Evolutionary conservation across 75 land plant species (phyloP), one percentile per base, ranked within the genome.

Genomic region (Gnetum montanum): DNA sequence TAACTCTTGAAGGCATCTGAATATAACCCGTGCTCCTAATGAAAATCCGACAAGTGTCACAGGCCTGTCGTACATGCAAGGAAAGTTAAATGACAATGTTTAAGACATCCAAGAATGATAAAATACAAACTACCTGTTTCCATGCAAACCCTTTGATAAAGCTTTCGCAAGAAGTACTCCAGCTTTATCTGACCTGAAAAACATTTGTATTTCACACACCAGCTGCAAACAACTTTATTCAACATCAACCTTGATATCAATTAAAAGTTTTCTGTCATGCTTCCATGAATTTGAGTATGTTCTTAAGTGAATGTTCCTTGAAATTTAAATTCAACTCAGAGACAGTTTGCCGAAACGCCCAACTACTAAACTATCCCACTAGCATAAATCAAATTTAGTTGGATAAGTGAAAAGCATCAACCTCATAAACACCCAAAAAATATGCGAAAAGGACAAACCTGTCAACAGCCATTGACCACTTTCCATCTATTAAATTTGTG

Each of bases 21-120:
- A 89, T 46, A 95, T 81, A 5, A 85, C 96, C 22, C 98, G 76
- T 46, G 98, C 98, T 62, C 98, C 98, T 46, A 95, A 65, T 46
- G 99, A 95, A 61, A 77, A 89, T 29, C 99, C 99, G 43, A 89
- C 46, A 35, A 89, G 88, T 8, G 96, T 95, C 43, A 89, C 99
- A 27, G 99, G 99, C 80, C 96, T 95, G 8, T 37, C 13, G 13
- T 3, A 1, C 13, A 10, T 37, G 40, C n/a, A n/a, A n/a, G n/a
- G n/a, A n/a, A n/a, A n/a, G n/a, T n/a, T n/a, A n/a, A n/a, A n/a
- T n/a, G n/a, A n/a, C n/a, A n/a, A n/a, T n/a, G n/a, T n/a, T n/a
- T n/a, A n/a, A n/a, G n/a, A n/a, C n/a, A n/a, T n/a, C n/a, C n/a
- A n/a, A n/a, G n/a, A n/a, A n/a, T n/a, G n/a, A n/a, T 12, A 27